A percentile compares a stretch with the other conserved stretches of the same genome.
Conservation (phyloP, 192 early-diverging fungal species). For the Backusella tarrabulga region DNA sequence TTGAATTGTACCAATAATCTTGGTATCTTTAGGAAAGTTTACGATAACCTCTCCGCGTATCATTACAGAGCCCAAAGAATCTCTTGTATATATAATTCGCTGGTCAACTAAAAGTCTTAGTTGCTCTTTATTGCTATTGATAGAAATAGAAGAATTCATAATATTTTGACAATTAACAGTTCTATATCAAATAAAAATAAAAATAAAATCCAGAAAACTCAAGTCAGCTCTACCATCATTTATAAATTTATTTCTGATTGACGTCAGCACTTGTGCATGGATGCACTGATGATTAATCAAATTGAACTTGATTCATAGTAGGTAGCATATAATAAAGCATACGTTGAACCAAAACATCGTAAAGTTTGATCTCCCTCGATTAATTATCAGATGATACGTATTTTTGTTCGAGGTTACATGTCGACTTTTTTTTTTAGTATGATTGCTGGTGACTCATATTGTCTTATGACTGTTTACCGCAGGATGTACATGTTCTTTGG, state of each 20-base stretch:
- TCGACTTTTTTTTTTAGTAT: background rate
- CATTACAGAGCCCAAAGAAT: constrained; percentile 9
- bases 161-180: background rate
- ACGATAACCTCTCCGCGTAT: constrained; percentile 26
- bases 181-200: background rate
- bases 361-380: background rate
- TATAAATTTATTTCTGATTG: background rate
- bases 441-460: background rate
- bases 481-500: background rate
- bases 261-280: background rate
- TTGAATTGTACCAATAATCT: constrained; percentile 22
- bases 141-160: background rate
- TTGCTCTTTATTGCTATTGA: background rate
- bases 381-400: too few relatives aligned
- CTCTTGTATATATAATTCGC: constrained; percentile 6
- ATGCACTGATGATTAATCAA: background rate
- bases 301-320: background rate
- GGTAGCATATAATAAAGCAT: background rate
- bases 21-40: constrained; percentile 9
- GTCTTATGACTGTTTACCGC: background rate
- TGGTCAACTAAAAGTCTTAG: constrained; percentile 16
- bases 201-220: background rate
- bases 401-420: background rate
- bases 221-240: background rate
- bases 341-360: background rate